A percentile compares a stretch with the other conserved stretches of the same genome.
Conservation (phyloP, 2,329 filamentous ascomycete genomes). For the Penicillium expansum region DNA sequence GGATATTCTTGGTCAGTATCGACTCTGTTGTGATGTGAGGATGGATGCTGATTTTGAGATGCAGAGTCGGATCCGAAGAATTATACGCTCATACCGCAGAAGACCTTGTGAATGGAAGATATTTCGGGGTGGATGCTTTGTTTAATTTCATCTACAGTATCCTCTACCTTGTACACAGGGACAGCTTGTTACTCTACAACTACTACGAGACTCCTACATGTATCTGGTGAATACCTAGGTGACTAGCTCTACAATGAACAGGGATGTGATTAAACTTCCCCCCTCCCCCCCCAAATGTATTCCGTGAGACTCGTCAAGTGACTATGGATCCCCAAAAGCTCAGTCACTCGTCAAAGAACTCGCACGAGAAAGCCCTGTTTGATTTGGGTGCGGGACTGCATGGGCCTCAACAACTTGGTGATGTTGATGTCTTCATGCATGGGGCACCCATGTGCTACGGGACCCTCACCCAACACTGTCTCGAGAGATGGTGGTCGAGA, state of each 20-base stretch:
- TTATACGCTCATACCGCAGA: conserved; percentile 40
- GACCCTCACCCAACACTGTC: background rate
- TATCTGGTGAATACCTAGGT: background rate
- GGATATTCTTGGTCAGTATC: conserved; percentile 32
- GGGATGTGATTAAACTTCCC: background rate
- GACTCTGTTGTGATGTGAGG: background rate
- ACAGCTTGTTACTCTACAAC: background rate
- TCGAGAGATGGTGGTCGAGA: background rate
- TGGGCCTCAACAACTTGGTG: background rate
- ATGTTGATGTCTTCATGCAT: background rate
- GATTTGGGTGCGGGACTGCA: background rate
- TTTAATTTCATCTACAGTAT: background rate
- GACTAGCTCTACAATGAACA: background rate
- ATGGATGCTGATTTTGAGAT: conserved; percentile 8
- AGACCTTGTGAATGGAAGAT: conserved; percentile 15
- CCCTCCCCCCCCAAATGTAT: too few relatives aligned
- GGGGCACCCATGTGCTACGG: background rate
- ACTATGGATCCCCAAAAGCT: too few relatives aligned
- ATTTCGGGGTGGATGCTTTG: background rate
- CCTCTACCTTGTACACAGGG: background rate
- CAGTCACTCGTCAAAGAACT: background rate
- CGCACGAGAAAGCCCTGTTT: background rate
- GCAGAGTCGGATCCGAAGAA: conserved; percentile 46
- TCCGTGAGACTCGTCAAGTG: background rate
- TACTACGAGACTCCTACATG: background rate